Conservation (phyloP, 495 filamentous ascomycete genomes). For the Tuber magnatum region DNA sequence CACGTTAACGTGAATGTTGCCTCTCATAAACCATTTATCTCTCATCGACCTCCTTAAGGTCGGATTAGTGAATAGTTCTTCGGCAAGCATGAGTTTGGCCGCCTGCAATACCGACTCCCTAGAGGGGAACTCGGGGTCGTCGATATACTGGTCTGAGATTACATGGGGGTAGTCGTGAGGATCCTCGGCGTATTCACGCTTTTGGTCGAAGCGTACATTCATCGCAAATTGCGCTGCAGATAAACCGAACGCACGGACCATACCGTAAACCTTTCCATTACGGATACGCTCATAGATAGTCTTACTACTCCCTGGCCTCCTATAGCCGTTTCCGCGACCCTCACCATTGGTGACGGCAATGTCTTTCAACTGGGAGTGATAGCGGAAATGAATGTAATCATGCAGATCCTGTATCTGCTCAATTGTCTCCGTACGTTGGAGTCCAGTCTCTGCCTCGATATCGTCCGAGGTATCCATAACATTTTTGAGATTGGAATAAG, state of each 20-base stretch:
- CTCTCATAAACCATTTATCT: constrained; percentile 69
- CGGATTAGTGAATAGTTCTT: constrained; percentile 82
- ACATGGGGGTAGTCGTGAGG: constrained; percentile 66
- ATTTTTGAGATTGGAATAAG: constrained; percentile 63
- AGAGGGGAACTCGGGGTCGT: constrained; percentile 65
- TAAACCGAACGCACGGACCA: constrained; percentile 87
- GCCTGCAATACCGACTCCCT: constrained; percentile 66
- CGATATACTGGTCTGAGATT: constrained; percentile 67
- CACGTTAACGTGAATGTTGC: constrained; percentile 72
- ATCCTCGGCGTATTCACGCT: constrained; percentile 76
- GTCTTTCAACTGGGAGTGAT: constrained; percentile 74
- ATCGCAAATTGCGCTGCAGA: constrained; percentile 77
- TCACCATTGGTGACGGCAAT: constrained; percentile 55
- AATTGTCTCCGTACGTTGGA: constrained; percentile 65
- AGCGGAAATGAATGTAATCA: constrained; percentile 94
- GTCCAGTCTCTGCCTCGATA: constrained; percentile 62
- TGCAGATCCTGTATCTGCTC: constrained; percentile 95
- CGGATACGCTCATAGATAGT: constrained; percentile 77
- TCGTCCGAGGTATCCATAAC: constrained; percentile 27
- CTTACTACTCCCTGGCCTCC: constrained; percentile 68
- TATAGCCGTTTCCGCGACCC: constrained; percentile 47
- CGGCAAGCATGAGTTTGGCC: constrained; percentile 79
- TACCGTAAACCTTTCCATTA: constrained; percentile 64
- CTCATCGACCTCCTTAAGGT: constrained; percentile 84
- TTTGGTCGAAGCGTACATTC: constrained; percentile 70